Evolutionary conservation across 2,329 filamentous ascomycete genomes (phyloP), one percentile per base, ranked within the genome.

Genomic region (Pleomassaria siparia): DNA sequence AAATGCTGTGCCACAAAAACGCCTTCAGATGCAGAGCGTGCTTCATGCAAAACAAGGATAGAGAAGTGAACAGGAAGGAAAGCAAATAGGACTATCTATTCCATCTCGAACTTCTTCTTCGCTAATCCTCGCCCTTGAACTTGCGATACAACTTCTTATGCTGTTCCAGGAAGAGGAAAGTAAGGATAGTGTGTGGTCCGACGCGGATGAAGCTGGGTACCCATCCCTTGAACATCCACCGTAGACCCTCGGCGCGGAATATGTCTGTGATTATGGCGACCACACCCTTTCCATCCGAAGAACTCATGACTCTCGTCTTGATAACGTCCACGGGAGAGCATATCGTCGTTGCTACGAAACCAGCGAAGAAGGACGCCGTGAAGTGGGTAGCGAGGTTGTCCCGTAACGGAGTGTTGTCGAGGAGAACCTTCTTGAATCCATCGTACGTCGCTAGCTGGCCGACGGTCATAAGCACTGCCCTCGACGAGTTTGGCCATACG

Each of bases 151-250:
- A 69, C 71, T 86, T 89, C 75, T 91, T 90, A 72, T 95, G 90
- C 69, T 89, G 85, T 70, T 95, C 90, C 64, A 95, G 70, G 70
- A 94, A 91, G 63, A 95, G 68, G 70, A 95, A 91, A 28, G 89
- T 95, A 60, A 87, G 86, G 51, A 95, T 88, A 7, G 89, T 95
- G 75, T 95, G 90, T 28, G 83, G 83, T 2, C 83, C 83, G 16
- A 86, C 67, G 7, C 83, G 76, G 47, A 86, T 82, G 56, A 86
- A 86, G 64, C 83, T 85, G n/a, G 90, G 90, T 39, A 91, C 84
- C 89, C 89, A 95, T 51, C 90, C 90, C 70, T 89, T 88, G 73
- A 95, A 95, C 80, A 92, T 86, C 90, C 90, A 95, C 36, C 79
- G 73, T 41, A 88, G 69, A 1, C 90, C 90, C 64, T 95, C 88